Evolutionary conservation across 2,329 filamentous ascomycete species (phyloP).

Genomic region (Penicillium crustosum): DNA sequence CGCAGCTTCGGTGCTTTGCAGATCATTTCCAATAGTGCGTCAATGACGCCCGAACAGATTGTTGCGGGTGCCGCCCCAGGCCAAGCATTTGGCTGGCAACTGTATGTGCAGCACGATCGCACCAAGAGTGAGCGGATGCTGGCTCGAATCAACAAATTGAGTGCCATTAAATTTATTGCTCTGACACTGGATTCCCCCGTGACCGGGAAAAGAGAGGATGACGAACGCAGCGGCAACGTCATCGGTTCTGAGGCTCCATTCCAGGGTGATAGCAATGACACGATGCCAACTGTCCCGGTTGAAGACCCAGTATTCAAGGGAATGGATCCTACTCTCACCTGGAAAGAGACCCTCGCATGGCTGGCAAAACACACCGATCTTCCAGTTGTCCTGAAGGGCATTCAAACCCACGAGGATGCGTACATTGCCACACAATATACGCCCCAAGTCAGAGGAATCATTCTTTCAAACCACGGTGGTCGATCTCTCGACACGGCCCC

Average conservation of each 20-base stretch:
- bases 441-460: constrained; percentile 72
- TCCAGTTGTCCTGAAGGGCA: constrained; percentile 84
- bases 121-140: constrained; percentile 77
- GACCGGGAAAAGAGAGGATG: constrained; percentile 82
- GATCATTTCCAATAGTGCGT: constrained; percentile 82
- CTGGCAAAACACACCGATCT: constrained; percentile 73
- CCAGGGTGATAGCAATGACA: constrained; percentile 49
- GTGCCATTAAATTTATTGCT: constrained; percentile 73
- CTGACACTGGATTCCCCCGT: constrained; percentile 88
- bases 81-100: constrained; percentile 87
- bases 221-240: constrained; percentile 58
- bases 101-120: constrained; percentile 85
- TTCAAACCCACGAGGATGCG: constrained; percentile 94
- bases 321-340: constrained; percentile 79
- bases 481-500: constrained; percentile 79
- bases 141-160: constrained; percentile 66
- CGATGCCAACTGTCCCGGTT: constrained; percentile 63
- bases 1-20: constrained; percentile 72
- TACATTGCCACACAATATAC: constrained; percentile 65
- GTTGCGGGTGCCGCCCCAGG: constrained; percentile 61
- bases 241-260: constrained; percentile 56
- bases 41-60: constrained; percentile 85
- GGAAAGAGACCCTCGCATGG: constrained; percentile 75
- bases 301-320: constrained; percentile 52
- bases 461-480: constrained; percentile 88